phyloP scores from a whole-genome alignment of 2,329 filamentous ascomycete species.

The Beauveria caledonica region DNA sequence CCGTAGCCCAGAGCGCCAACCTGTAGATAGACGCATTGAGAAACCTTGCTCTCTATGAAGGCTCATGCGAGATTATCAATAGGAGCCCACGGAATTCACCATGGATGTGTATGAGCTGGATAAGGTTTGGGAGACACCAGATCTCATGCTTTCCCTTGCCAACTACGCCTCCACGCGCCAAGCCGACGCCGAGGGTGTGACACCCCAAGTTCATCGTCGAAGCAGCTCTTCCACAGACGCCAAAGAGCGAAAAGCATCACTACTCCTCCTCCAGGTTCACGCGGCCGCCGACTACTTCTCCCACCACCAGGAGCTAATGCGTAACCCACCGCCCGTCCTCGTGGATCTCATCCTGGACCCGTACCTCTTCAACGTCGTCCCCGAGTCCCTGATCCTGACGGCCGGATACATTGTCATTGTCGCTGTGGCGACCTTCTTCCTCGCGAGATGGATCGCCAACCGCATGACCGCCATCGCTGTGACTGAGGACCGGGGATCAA shows the following conservation, averaged over 20 bases:
- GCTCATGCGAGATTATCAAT: background rate
- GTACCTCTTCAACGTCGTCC: conserved; percentile 71
- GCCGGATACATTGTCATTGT: conserved; percentile 59
- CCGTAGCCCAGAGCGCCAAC: background rate
- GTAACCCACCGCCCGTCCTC: conserved; percentile 59
- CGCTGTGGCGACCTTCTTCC: conserved; percentile 38
- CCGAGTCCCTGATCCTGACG: conserved; percentile 67
- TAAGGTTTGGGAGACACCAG: conserved; percentile 52
- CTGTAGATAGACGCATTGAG: background rate
- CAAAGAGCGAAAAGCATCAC: conserved; percentile 32
- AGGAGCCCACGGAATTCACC: conserved; percentile 82
- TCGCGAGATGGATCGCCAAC: conserved; percentile 28
- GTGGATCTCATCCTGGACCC: conserved; percentile 84
- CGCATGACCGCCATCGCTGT: conserved; percentile 21
- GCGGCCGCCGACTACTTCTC: conserved; percentile 83
- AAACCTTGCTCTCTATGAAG: background rate
- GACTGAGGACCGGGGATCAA: conserved; percentile 19
- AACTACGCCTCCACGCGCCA: conserved; percentile 49
- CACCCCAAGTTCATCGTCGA: background rate
- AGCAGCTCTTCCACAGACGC: conserved; percentile 4
- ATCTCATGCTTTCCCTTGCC: conserved; percentile 57
- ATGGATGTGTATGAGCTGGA: conserved; percentile 57
- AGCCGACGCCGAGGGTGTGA: conserved; percentile 14
- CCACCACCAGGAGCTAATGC: conserved; percentile 66
- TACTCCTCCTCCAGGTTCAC: conserved; percentile 64